These are phyloP conservation scores for Colletotrichum kahawae DNA, from an alignment of 2,329 filamentous ascomycete genomes.

Conservation along the genomic window DNA sequence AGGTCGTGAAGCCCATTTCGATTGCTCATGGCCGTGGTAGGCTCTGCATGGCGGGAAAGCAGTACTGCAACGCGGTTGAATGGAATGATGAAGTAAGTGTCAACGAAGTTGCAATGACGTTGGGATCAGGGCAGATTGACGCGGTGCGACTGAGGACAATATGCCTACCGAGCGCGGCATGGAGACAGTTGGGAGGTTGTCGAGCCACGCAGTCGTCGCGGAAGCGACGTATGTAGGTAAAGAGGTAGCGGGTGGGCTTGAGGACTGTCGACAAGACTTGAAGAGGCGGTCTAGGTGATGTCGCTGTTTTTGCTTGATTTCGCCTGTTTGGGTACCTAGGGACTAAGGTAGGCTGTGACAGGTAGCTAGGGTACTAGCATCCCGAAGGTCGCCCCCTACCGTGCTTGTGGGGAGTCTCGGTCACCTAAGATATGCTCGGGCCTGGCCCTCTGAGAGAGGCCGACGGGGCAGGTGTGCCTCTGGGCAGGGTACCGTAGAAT, in stretches of 20 bases:
- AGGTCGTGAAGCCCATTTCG: conserved; percentile 22
- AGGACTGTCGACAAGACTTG: neutral
- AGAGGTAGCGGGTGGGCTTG: neutral
- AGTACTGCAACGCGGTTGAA: neutral
- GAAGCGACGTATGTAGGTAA: neutral
- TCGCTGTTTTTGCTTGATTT: neutral
- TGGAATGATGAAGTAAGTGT: neutral
- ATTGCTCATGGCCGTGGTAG: conserved; percentile 14
- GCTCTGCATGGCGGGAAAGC: conserved; percentile 4
- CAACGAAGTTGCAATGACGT: neutral
- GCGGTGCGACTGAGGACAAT: neutral
- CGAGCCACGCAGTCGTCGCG: neutral
- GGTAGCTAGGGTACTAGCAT: neutral
- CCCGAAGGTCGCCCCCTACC: neutral
- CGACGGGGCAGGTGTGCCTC: neutral
- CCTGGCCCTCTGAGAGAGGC: no score
- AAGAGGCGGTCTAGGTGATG: neutral
- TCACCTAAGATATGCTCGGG: neutral
- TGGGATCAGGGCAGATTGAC: neutral
- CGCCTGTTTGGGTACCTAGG: neutral
- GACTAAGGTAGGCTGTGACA: neutral
- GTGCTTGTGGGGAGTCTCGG: neutral
- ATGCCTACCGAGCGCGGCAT: neutral
- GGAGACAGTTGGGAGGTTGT: neutral
- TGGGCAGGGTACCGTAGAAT: neutral